Evolutionary conservation across 2,329 filamentous ascomycete species (phyloP).

Genomic region (Aspergillus floridensis): DNA sequence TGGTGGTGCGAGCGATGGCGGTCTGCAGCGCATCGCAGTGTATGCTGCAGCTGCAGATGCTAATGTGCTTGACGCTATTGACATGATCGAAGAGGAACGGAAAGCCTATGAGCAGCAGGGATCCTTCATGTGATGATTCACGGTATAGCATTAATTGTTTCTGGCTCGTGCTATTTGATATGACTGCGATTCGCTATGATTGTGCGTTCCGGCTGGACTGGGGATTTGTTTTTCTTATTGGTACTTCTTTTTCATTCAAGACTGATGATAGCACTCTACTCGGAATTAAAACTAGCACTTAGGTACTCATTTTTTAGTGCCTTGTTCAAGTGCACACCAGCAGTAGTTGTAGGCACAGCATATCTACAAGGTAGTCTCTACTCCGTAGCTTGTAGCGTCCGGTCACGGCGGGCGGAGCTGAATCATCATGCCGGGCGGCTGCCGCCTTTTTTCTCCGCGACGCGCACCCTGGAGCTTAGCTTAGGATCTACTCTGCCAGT

Average conservation of each 20-base stretch:
- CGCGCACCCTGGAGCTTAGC: neutral
- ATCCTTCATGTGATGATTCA: constrained; percentile 10
- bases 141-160: neutral
- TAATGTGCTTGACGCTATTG: constrained; percentile 46
- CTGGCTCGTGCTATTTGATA: constrained; percentile 1
- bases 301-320: neutral
- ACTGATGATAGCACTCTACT: neutral
- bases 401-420: constrained; percentile 1
- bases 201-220: neutral
- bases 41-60: constrained; percentile 47
- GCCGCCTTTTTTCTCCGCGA: neutral
- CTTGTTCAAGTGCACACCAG: neutral
- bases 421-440: neutral
- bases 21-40: constrained; percentile 39
- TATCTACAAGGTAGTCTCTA: neutral
- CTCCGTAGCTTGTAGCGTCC: constrained; percentile 13
- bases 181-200: neutral
- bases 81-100: constrained; percentile 52
- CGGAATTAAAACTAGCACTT: neutral
- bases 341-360: too few species aligned
- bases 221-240: neutral
- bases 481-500: neutral
- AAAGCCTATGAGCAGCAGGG: constrained; percentile 38
- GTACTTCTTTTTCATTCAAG: neutral
- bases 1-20: constrained; percentile 34